These are phyloP conservation scores for Elongisporangium undulatum DNA, from an alignment of 352 stramenopile genomes.

Conservation along the genomic window DNA sequence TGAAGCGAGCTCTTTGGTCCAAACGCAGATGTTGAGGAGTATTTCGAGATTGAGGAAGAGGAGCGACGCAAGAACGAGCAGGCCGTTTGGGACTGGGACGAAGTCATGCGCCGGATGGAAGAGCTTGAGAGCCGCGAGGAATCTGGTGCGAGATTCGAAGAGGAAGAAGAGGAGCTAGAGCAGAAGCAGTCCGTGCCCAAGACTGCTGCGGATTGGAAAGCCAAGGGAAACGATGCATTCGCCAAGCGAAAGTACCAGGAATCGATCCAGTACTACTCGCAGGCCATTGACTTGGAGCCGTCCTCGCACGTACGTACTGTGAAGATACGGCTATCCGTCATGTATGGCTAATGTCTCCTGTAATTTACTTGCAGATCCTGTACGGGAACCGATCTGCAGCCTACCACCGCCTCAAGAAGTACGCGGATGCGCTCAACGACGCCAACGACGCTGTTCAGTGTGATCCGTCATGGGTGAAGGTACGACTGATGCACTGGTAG, in stretches of 20 bases:
- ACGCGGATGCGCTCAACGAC: constrained; percentile 54
- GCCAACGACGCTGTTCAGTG: constrained; percentile 57
- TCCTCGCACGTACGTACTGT: constrained; percentile 56
- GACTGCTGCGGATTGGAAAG: constrained; percentile 48
- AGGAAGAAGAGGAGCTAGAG: constrained; percentile 19
- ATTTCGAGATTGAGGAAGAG: constrained; percentile 83
- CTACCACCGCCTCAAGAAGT: constrained; percentile 70
- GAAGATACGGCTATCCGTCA: background rate
- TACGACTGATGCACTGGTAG: constrained; percentile 6
- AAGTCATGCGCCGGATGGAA: constrained; percentile 85
- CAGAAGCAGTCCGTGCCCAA: constrained; percentile 17
- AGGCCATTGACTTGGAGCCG: constrained; percentile 77
- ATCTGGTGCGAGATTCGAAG: constrained; percentile 16
- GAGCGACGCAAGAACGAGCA: constrained; percentile 63
- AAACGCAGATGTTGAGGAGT: constrained; percentile 73
- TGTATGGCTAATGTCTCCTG: constrained; percentile 6
- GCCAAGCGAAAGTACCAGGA: constrained; percentile 66
- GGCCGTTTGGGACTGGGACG: constrained; percentile 73
- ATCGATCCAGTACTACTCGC: constrained; percentile 82
- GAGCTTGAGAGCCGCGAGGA: constrained; percentile 72
- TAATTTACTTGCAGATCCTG: constrained; percentile 44
- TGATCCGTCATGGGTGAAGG: constrained; percentile 76
- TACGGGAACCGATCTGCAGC: constrained; percentile 80
- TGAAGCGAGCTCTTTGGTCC: too few relatives aligned
- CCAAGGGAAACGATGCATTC: constrained; percentile 80